phyloP scores from a whole-genome alignment of 2,329 filamentous ascomycete genomes.

The Fonsecaea multimorphosa region DNA sequence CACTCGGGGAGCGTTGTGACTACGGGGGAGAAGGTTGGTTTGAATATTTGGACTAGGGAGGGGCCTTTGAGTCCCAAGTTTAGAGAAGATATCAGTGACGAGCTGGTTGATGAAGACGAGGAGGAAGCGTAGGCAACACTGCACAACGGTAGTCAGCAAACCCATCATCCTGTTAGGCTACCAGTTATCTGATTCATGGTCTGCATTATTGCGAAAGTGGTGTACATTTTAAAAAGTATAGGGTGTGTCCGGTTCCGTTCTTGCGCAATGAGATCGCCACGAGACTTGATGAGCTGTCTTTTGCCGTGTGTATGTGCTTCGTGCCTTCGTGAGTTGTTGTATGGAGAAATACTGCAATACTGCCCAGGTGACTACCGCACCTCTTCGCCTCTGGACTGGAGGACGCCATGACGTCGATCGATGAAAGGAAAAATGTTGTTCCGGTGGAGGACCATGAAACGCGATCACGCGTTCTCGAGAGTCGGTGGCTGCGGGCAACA shows the following conservation, averaged over 20 bases:
- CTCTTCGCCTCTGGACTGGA: too few relatives aligned
- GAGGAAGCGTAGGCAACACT: not conserved
- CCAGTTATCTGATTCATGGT: too few relatives aligned
- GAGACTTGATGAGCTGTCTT: too few relatives aligned
- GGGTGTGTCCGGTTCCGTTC: too few relatives aligned
- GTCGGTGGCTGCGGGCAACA: not conserved
- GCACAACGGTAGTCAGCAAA: not conserved
- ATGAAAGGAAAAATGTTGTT: not conserved
- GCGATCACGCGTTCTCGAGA: not conserved
- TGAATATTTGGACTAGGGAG: constrained; percentile 63
- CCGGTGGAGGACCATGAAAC: not conserved
- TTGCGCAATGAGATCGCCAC: too few relatives aligned
- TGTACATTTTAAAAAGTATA: too few relatives aligned
- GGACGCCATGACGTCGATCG: not conserved
- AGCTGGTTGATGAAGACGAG: not conserved
- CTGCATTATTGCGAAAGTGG: too few relatives aligned
- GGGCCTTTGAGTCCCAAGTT: constrained; percentile 2
- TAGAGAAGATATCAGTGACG: not conserved
- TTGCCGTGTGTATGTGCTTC: too few relatives aligned
- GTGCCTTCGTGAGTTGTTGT: too few relatives aligned
- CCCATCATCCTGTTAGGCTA: too few relatives aligned
- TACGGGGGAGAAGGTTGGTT: constrained; percentile 63
- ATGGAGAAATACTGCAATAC: too few relatives aligned
- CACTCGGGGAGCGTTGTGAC: constrained; percentile 66
- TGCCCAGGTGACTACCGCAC: too few relatives aligned